Evolutionary conservation across 805 yeast species (phyloP).

Genomic region (Metschnikowia gelsemii): DNA sequence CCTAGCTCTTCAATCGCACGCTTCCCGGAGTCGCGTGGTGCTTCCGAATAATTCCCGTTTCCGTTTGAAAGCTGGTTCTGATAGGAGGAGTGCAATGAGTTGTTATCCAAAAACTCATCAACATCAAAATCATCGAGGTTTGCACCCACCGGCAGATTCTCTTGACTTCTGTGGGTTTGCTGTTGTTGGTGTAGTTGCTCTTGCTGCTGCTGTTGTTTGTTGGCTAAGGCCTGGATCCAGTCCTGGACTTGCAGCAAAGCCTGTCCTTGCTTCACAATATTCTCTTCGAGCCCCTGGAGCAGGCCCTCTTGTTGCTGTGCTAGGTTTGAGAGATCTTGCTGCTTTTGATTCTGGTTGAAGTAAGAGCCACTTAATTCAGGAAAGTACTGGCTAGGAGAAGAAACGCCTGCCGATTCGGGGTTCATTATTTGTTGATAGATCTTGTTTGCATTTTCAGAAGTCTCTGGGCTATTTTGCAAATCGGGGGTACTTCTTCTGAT

Average conservation of each 20-base stretch:
- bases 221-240: constrained; percentile 44
- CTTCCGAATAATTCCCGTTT: background rate
- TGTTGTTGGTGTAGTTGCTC: constrained; percentile 20
- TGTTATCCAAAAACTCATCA: constrained; percentile 28
- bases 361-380: constrained; percentile 30
- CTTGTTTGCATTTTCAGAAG: constrained; percentile 24
- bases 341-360: constrained; percentile 5
- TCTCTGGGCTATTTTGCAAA: constrained; percentile 7
- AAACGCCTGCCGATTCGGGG: constrained; percentile 24
- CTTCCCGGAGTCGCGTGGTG: constrained; percentile 5
- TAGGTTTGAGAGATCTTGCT: background rate
- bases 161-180: constrained; percentile 11
- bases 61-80: constrained; percentile 1
- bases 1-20: constrained; percentile 15
- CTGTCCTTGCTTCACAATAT: constrained; percentile 48
- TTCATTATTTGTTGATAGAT: constrained; percentile 34
- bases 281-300: constrained; percentile 44
- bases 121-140: constrained; percentile 33
- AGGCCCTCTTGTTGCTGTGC: constrained; percentile 9
- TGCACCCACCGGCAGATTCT: constrained; percentile 9
- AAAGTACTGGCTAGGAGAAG: constrained; percentile 35
- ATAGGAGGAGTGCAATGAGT: constrained; percentile 7
- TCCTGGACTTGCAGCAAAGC: constrained; percentile 57
- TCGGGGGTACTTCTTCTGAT: constrained; percentile 17
- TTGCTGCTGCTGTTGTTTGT: constrained; percentile 21